Conservation (phyloP, 2,329 filamentous ascomycete genomes). For the Trichoderma aggressivum region DNA sequence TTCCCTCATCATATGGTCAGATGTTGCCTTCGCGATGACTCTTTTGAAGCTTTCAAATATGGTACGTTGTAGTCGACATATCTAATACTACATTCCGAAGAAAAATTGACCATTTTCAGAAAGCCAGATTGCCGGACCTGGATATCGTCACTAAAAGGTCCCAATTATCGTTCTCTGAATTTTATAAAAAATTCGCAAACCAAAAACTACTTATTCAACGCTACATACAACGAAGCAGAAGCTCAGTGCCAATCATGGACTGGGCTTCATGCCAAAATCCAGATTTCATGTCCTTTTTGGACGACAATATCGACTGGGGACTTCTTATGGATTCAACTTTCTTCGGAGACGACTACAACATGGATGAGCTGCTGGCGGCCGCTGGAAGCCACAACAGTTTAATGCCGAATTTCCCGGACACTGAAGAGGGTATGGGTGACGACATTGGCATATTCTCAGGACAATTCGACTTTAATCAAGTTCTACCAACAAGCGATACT, state of each 20-base stretch:
- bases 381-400: not conserved
- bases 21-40: not conserved
- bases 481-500: not conserved
- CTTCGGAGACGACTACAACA: not conserved
- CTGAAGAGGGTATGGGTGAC: too few relatives aligned
- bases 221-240: not conserved
- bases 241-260: not conserved
- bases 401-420: not conserved
- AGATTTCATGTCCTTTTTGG: not conserved
- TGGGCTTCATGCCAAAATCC: not conserved
- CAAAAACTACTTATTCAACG: not conserved
- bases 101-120: not conserved
- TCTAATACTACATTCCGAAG: not conserved
- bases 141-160: slow-evolving; percentile 6
- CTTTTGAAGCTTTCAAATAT: not conserved
- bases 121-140: not conserved
- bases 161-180: not conserved
- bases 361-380: not conserved
- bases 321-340: not conserved
- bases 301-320: not conserved
- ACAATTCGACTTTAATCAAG: not conserved
- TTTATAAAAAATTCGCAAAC: too few relatives aligned
- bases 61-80: not conserved
- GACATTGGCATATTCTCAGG: not conserved
- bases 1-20: not conserved